These are phyloP conservation scores for Amorphotheca resinae DNA, from an alignment of 495 filamentous ascomycete species.

Conservation along the genomic window DNA sequence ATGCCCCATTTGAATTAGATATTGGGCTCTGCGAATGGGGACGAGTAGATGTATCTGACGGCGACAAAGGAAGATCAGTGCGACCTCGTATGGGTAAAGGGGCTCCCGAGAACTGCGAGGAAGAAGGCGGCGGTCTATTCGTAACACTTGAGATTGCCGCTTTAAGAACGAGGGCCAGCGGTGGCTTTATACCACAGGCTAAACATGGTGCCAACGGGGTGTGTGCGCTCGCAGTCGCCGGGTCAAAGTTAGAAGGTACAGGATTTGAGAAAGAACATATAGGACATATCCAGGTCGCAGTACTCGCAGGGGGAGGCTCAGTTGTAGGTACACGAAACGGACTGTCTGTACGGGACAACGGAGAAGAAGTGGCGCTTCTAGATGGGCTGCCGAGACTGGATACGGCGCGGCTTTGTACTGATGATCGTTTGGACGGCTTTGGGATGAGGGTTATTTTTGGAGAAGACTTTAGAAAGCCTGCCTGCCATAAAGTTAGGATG, in stretches of 20 bases:
- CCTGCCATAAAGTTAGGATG: conserved; percentile 35
- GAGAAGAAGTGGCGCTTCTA: conserved; percentile 33
- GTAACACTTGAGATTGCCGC: conserved; percentile 58
- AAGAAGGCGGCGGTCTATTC: conserved; percentile 9
- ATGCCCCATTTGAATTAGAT: background rate
- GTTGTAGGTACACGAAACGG: conserved; percentile 35
- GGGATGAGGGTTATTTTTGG: conserved; percentile 82
- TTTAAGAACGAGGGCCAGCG: conserved; percentile 68
- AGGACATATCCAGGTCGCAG: conserved; percentile 91
- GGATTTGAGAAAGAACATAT: conserved; percentile 98
- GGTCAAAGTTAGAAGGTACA: conserved; percentile 84
- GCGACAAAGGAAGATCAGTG: conserved; percentile 7
- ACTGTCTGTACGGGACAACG: conserved; percentile 35
- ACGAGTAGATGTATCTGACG: conserved; percentile 11
- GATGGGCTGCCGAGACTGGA: conserved; percentile 27
- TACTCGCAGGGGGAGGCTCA: conserved; percentile 35
- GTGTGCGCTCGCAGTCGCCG: conserved; percentile 57
- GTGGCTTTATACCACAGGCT: conserved; percentile 88
- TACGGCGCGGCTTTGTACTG: conserved; percentile 31
- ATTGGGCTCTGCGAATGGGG: background rate
- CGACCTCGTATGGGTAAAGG: conserved; percentile 17
- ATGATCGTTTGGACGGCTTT: conserved; percentile 50
- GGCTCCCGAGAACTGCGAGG: conserved; percentile 6
- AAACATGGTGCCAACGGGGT: conserved; percentile 77
- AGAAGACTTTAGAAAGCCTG: conserved; percentile 90